A percentile compares a stretch with the other conserved stretches of the same genome.
phyloP scores from a whole-genome alignment of 768 basidiomycete genomes.

The Leucosporidium creatinivorum region DNA sequence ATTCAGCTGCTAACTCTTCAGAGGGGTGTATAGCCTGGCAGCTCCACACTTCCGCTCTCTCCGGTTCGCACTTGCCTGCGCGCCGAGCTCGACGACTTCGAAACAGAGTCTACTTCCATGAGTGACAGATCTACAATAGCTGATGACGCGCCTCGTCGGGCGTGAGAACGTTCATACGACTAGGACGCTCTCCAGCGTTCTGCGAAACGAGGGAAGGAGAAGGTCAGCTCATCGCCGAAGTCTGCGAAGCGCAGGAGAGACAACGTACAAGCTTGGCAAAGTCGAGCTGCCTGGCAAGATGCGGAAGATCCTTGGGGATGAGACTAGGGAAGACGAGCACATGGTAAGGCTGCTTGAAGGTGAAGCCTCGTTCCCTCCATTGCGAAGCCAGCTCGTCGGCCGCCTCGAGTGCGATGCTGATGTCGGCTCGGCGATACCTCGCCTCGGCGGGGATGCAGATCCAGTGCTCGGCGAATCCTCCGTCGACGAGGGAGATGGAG shows the following conservation, averaged over 20 bases:
- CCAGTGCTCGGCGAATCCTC: conserved; percentile 14
- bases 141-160: too few relatives aligned
- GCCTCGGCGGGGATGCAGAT: conserved; percentile 1
- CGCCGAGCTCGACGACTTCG: too few relatives aligned
- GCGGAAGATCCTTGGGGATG: conserved; percentile 18
- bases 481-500: conserved; percentile 22
- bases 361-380: conserved; percentile 18
- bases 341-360: conserved; percentile 12
- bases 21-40: too few relatives aligned
- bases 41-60: too few relatives aligned
- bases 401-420: conserved; percentile 12
- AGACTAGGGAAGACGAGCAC: conserved; percentile 22
- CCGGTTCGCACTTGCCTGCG: too few relatives aligned
- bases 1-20: too few relatives aligned
- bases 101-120: too few relatives aligned
- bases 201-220: too few relatives aligned
- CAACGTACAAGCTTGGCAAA: background rate
- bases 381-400: background rate
- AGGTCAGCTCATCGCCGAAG: too few relatives aligned
- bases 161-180: too few relatives aligned
- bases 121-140: too few relatives aligned
- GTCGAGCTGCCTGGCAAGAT: conserved; percentile 21
- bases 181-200: too few relatives aligned
- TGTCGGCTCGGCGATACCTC: background rate
- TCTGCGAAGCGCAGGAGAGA: background rate